phyloP scores from a whole-genome alignment of 73 alveolate species.

The Blepharisma japonicum region DNA sequence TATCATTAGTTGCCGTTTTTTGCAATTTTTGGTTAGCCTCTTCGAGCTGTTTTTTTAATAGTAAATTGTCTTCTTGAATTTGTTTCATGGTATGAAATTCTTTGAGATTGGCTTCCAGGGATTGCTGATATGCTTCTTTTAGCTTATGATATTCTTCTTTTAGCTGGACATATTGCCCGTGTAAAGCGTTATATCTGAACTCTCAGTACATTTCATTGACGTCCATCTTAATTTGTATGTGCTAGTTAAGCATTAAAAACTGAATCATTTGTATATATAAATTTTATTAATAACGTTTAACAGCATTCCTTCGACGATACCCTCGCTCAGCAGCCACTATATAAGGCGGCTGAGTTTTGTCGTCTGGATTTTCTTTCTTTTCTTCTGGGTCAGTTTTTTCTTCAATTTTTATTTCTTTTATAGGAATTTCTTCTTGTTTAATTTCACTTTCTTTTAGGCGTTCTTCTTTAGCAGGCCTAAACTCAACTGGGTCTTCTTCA shows the following conservation, averaged over 20 bases:
- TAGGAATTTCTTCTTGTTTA: too few species aligned
- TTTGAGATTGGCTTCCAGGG: too few species aligned
- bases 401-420: too few species aligned
- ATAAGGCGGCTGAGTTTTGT: conserved; percentile 14
- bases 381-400: not conserved
- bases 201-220: conserved; percentile 18
- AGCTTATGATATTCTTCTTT: not conserved
- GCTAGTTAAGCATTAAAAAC: too few species aligned
- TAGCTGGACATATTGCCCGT: conserved; percentile 16
- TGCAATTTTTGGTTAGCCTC: too few species aligned
- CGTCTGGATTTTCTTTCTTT: not conserved
- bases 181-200: not conserved
- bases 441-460: too few species aligned
- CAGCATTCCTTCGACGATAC: conserved; percentile 4
- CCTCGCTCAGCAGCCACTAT: conserved; percentile 4
- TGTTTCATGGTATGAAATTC: too few species aligned
- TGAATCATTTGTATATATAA: not conserved
- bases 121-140: conserved; percentile 1
- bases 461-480: too few species aligned
- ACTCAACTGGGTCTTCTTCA: too few species aligned
- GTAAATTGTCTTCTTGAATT: too few species aligned
- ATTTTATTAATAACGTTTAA: not conserved
- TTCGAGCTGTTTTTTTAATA: too few species aligned
- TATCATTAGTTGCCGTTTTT: too few species aligned
- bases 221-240: not conserved